A percentile compares a stretch with the other conserved stretches of the same genome.
Conservation (phyloP, 768 basidiomycete species). For the Rhodosporidiobolus odoratus region DNA sequence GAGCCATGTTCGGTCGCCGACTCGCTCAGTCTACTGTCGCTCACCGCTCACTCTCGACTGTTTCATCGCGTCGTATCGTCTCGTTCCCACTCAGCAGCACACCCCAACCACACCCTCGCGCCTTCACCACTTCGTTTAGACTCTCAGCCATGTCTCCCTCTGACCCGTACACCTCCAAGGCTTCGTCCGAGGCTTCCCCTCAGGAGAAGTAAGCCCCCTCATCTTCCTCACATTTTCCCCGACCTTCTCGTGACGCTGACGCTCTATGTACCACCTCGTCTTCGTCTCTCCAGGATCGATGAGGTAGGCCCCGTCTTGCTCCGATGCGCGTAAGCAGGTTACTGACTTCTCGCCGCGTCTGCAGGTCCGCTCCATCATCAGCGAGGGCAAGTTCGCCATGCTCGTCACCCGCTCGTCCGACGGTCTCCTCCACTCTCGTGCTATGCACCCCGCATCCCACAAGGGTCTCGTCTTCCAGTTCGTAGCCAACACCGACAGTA, state of each 20-base stretch:
- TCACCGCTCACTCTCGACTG: background rate
- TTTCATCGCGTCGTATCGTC: background rate
- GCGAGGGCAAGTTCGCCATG: constrained; percentile 37
- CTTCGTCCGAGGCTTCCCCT: constrained; percentile 18
- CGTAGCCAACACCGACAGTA: constrained; percentile 39
- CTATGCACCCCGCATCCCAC: constrained; percentile 39
- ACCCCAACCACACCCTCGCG: background rate
- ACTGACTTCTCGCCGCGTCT: background rate
- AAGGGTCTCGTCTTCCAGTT: constrained; percentile 41
- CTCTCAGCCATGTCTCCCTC: background rate
- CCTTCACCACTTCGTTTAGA: background rate
- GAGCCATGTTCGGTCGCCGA: constrained; percentile 5
- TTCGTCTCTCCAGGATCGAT: background rate
- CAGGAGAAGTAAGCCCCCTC: constrained; percentile 18
- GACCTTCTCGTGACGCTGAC: background rate
- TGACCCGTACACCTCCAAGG: constrained; percentile 38
- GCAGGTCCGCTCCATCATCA: constrained; percentile 32
- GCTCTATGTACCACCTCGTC: background rate
- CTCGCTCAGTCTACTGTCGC: background rate
- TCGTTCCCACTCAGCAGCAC: too few relatives aligned
- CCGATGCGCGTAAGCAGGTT: background rate
- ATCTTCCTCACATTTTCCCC: background rate
- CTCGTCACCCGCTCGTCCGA: constrained; percentile 32
- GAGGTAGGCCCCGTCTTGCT: constrained; percentile 1
- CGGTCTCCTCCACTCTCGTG: constrained; percentile 39